Conservation (phyloP, 176 grass and related monocot genomes). For the Hordeum marinum region DNA sequence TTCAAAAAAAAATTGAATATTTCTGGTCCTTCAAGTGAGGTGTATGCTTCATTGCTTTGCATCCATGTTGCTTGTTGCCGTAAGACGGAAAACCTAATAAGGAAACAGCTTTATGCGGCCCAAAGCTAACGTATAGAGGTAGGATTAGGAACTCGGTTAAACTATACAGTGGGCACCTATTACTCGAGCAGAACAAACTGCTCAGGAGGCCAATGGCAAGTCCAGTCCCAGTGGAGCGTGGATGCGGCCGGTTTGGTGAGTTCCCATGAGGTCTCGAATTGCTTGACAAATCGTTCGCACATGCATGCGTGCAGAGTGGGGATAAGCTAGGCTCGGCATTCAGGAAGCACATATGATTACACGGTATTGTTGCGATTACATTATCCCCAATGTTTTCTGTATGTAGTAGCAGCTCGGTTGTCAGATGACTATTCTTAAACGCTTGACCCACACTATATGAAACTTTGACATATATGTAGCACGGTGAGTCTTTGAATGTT, state of each 20-base stretch:
- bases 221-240: constrained; percentile 15
- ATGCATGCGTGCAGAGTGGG: background rate
- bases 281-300: background rate
- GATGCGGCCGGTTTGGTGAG: constrained; percentile 37
- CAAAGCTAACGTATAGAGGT: background rate
- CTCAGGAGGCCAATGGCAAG: constrained; percentile 27
- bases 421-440: too few relatives aligned
- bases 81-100: background rate
- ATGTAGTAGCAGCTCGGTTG: too few relatives aligned
- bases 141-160: constrained; percentile 1
- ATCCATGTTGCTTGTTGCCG: constrained; percentile 23
- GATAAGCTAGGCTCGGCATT: background rate
- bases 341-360: background rate
- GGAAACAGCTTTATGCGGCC: constrained; percentile 12
- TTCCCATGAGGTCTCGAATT: constrained; percentile 15
- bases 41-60: constrained; percentile 1
- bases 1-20: background rate
- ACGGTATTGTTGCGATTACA: too few relatives aligned
- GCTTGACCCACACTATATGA: too few relatives aligned
- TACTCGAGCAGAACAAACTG: constrained; percentile 60
- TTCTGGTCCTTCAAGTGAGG: constrained; percentile 50
- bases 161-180: background rate
- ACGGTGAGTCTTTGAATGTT: too few relatives aligned
- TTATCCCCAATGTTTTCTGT: too few relatives aligned
- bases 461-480: too few relatives aligned